Evolutionary conservation across 2,329 filamentous ascomycete genomes (phyloP), one percentile per base, ranked within the genome.

Genomic region (Colletotrichum sp.): DNA sequence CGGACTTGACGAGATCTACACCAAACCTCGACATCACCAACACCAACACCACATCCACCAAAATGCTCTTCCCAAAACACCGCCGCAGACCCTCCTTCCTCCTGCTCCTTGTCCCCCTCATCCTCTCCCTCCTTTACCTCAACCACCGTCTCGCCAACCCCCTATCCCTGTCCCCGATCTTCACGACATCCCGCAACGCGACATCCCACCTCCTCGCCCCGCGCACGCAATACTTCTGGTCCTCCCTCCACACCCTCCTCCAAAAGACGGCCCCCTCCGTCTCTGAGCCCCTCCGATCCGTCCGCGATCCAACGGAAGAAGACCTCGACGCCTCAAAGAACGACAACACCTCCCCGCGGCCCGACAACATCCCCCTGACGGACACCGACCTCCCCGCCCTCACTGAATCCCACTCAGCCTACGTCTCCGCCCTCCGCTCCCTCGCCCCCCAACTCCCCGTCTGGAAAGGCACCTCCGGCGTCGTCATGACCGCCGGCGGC

Each of bases 401-500:
- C n/a, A 36, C 57, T 12, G n/a, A 30, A n/a, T 44, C 28, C 22
- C 75, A 78, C 63, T 55, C 68, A 9, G 28, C 48, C 32, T 88
- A 87, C 77, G 77, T 88, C 30, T 78, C 81, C 39, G 36, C 78
- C 72, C 57, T 82, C 77, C 15, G 83, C 77, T 64, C 78, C 70
- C 61, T 82, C 81, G 79, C 83, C 77, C 78, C 79, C 81, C 59
- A 82, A 79, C 48, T 86, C 79, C 81, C 85, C 78, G 77, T 81
- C 28, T 70, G 78, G 27, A 72, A 77, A 28, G 60, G 73, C 15
- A 85, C 85, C 8, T 83, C 85, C 5, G 89, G 89, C 5, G 83
- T 91, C 39, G 89, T 91, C 52, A 88, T 88, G 27, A 88, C 88
- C 3, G 88, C 88, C 4, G 87, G 88, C 12, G 82, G 84, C 1